Base-by-base conservation (phyloP, 2,329 filamentous ascomycete genomes). In the Macrophomina pseudophaseolina region DNA sequence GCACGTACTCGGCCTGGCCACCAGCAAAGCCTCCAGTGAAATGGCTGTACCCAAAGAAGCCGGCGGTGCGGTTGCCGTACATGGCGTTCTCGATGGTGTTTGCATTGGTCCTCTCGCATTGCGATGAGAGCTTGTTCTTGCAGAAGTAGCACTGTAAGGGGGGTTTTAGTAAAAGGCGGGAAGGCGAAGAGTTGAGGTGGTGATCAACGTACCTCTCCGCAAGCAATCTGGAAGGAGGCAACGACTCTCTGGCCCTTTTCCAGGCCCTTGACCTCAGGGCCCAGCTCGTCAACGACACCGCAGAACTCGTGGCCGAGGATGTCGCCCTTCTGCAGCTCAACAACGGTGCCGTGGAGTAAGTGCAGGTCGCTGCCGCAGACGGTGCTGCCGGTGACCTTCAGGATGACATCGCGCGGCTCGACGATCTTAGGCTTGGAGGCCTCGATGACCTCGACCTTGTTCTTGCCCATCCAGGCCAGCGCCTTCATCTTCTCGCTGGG, bases 21-120 rank as follows among this genome's bases (percentile, higher is more conserved):
- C 93, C 92, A 0, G 92, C 92, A 74, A 94, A 97, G 0, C 93
- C 93, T 6, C 92, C 93, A 0, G 91, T 93, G 74, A 97, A 92
- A 74, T 93, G 84, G 12, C 78, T 81, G 75, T 86, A 86, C 1
- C 84, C 84, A 68, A 86, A 86, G 79, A 84, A 82, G 74, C 87
- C 93, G 0, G 91, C 86, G 4, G 92, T 94, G 60, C 88, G 85
- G 2, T 88, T 88, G 12, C 93, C 93, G 74, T 95, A 96, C 88
- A 97, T 90, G 64, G 85, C 87, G 70, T 91, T 89, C 69, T 86
- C 85, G 52, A 88, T 85, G 0, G 85, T 88, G 76, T 92, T 95
- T 49, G 88, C 81, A 76, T 93, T 95, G 0, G 92, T 96, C 77
- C 83, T 87, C 73, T 93, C 91, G 76, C 93, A 97, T 73, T 92